Conservation (phyloP, 2,329 filamentous ascomycete species). For the Coniella vitis region DNA sequence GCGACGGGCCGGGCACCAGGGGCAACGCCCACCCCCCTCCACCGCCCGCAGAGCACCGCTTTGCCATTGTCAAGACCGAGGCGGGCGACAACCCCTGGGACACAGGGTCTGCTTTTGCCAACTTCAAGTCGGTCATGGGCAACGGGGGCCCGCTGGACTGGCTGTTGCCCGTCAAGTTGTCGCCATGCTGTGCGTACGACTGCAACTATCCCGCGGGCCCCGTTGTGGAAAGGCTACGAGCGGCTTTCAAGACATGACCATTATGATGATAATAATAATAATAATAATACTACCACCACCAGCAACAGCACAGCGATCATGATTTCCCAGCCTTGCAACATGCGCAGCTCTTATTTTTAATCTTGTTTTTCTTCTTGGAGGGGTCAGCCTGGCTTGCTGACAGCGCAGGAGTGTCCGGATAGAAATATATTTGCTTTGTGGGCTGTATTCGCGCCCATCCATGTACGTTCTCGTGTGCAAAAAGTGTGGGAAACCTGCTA, state of each 20-base stretch:
- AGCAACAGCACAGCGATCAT: no score
- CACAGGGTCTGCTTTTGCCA: conserved; percentile 57
- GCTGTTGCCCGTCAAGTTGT: conserved; percentile 69
- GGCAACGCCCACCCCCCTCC: not conserved
- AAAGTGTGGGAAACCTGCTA: no score
- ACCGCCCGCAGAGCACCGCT: conserved; percentile 31
- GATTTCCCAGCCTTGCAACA: no score
- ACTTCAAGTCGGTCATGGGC: conserved; percentile 49
- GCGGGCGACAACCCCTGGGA: conserved; percentile 83
- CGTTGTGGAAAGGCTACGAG: conserved; percentile 9
- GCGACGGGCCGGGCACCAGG: conserved; percentile 12
- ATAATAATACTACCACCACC: no score
- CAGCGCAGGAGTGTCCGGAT: no score
- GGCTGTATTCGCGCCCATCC: no score
- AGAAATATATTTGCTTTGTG: no score
- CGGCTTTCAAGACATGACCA: conserved; percentile 9
- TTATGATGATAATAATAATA: no score
- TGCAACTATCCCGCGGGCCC: conserved; percentile 11
- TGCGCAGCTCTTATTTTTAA: no score
- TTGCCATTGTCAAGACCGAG: conserved; percentile 69
- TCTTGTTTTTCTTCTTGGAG: no score
- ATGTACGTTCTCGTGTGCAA: no score
- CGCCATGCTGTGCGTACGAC: conserved; percentile 49
- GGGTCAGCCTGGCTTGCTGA: no score
- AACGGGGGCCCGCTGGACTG: conserved; percentile 43